Evolutionary conservation across 371 early-diverging fungal species (phyloP).

Genomic region (Mortierella sp.): DNA sequence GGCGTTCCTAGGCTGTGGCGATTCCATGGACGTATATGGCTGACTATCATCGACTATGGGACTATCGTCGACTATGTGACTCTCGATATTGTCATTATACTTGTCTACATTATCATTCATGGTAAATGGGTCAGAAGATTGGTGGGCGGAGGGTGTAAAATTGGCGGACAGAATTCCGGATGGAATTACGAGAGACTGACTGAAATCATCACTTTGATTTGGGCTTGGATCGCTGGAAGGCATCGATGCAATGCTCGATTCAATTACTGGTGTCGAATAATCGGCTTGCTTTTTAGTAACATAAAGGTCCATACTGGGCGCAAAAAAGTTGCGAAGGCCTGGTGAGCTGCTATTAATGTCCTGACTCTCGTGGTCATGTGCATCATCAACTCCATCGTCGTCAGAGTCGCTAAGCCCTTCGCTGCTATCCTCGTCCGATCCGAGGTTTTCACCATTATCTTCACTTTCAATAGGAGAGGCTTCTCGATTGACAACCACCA

Average conservation of each 20-base stretch:
- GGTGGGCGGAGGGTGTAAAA: constrained; percentile 21
- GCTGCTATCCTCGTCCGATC: too few species aligned
- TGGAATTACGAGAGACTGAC: constrained; percentile 12
- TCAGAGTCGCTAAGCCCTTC: not conserved
- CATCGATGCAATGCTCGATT: constrained; percentile 1
- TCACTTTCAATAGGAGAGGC: constrained; percentile 10
- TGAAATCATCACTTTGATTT: constrained; percentile 5
- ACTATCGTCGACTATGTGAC: not conserved
- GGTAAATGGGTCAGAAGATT: not conserved
- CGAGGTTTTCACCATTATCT: constrained; percentile 4
- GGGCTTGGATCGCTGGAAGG: constrained; percentile 13
- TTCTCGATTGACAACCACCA: constrained; percentile 35
- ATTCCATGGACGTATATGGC: not conserved
- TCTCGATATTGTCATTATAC: not conserved
- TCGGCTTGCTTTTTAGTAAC: not conserved
- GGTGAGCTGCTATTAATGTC: not conserved
- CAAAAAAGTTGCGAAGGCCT: not conserved
- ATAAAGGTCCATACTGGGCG: not conserved
- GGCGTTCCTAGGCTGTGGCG: constrained; percentile 23
- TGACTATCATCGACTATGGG: not conserved
- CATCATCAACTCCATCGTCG: constrained; percentile 3
- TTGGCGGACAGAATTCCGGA: constrained; percentile 37
- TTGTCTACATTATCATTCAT: not conserved
- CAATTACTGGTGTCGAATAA: not conserved
- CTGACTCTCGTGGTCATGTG: not conserved